Conservation (phyloP, 2,329 filamentous ascomycete species). For the Mycogone perniciosa region DNA sequence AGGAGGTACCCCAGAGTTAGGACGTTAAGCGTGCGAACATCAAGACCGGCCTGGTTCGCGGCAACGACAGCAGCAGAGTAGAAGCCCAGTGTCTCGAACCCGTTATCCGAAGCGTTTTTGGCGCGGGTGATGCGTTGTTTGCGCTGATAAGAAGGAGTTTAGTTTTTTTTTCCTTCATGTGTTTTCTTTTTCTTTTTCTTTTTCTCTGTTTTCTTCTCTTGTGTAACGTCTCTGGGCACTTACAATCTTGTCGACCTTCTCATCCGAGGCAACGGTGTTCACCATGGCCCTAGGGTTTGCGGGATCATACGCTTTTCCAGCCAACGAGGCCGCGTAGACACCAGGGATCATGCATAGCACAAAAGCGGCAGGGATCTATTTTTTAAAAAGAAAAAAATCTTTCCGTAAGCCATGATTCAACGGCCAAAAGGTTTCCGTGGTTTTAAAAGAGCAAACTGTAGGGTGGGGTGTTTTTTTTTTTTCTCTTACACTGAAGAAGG, state of each 20-base stretch:
- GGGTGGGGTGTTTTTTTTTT: not conserved
- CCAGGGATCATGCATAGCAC: conserved; percentile 31
- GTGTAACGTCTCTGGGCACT: not conserved
- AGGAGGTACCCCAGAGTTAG: conserved; percentile 35
- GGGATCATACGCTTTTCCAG: conserved; percentile 31
- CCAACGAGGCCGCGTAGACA: conserved; percentile 23
- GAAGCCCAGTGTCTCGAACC: conserved; percentile 38
- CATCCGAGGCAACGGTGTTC: conserved; percentile 26
- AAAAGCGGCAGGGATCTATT: conserved; percentile 36
- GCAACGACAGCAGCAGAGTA: conserved; percentile 39
- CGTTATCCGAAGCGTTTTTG: conserved; percentile 42
- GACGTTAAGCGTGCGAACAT: conserved; percentile 31
- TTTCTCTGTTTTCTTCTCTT: not conserved
- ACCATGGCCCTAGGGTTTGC: conserved; percentile 33
- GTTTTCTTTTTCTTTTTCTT: not conserved
- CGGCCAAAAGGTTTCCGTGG: not conserved
- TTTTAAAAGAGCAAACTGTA: not conserved
- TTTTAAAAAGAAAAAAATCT: not conserved
- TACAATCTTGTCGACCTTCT: conserved; percentile 26
- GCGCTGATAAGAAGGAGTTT: conserved; percentile 24
- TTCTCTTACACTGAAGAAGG: conserved; percentile 24
- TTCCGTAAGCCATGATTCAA: not conserved
- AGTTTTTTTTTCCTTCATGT: not conserved
- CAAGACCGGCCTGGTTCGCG: conserved; percentile 38
- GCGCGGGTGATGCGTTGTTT: conserved; percentile 50